Evolutionary conservation across 192 early-diverging fungal species (phyloP).

Genomic region (Coemansia sp.): DNA sequence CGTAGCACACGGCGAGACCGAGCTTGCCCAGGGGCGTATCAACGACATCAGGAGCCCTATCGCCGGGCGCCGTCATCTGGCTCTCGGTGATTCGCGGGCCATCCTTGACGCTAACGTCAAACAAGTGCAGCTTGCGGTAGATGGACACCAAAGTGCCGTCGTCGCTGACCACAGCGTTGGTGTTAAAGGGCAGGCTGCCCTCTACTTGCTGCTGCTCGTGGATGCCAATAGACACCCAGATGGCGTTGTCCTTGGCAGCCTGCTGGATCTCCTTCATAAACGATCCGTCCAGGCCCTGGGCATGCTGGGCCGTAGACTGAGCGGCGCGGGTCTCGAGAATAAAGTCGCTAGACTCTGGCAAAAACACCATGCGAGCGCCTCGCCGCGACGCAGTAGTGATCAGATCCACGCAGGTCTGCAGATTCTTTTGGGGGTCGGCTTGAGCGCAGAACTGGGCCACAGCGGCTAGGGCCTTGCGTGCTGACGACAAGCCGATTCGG

Average conservation of each 20-base stretch:
- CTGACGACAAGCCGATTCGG: constrained; percentile 23
- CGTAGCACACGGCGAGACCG: constrained; percentile 75
- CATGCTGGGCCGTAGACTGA: constrained; percentile 29
- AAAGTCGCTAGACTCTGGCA: constrained; percentile 86
- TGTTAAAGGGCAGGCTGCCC: constrained; percentile 60
- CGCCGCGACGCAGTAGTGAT: constrained; percentile 60
- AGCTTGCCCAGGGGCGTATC: constrained; percentile 61
- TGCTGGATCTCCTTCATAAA: constrained; percentile 67
- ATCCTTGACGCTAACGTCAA: constrained; percentile 64
- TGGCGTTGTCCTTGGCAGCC: constrained; percentile 58
- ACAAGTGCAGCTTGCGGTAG: constrained; percentile 82
- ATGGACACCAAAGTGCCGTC: constrained; percentile 58
- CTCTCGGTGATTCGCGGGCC: constrained; percentile 49
- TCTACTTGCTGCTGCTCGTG: constrained; percentile 59
- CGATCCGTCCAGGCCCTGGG: constrained; percentile 45
- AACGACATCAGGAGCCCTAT: constrained; percentile 18
- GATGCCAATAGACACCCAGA: constrained; percentile 80
- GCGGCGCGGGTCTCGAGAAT: constrained; percentile 62
- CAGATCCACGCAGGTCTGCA: constrained; percentile 62
- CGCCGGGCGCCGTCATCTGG: constrained; percentile 21
- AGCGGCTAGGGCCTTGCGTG: constrained; percentile 54
- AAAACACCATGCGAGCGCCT: constrained; percentile 73
- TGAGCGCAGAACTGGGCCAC: constrained; percentile 78
- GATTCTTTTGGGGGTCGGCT: constrained; percentile 59
- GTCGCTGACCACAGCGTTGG: constrained; percentile 66